Percentiles rank a stretch among this genome's conserved stretches.
Conservation (phyloP, 495 filamentous ascomycete genomes). For the Podospora conica region DNA sequence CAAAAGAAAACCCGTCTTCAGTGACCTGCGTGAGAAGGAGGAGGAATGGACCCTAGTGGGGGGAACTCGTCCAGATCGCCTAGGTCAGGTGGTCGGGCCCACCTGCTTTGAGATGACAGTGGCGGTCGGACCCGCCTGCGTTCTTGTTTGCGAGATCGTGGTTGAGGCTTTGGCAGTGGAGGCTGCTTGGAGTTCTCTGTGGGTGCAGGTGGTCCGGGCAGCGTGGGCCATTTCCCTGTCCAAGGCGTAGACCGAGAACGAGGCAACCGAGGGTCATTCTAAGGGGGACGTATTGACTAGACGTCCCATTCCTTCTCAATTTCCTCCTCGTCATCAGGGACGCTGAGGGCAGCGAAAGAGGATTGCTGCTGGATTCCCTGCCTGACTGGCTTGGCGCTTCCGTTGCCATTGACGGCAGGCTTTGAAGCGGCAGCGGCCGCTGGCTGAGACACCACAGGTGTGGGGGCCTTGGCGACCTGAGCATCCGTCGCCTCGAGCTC, state of each 20-base stretch:
- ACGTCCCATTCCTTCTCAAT: constrained; percentile 47
- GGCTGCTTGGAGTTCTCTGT: too few species aligned
- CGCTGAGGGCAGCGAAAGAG: constrained; percentile 44
- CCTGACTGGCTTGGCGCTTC: constrained; percentile 12
- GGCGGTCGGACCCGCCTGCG: too few species aligned
- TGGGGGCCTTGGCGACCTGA: constrained; percentile 4
- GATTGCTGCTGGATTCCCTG: constrained; percentile 36
- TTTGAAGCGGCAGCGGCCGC: constrained; percentile 22
- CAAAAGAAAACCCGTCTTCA: not conserved
- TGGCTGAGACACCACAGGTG: constrained; percentile 6
- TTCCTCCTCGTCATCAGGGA: constrained; percentile 35
- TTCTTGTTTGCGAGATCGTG: too few species aligned
- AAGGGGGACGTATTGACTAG: too few species aligned
- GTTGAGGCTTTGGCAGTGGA: too few species aligned
- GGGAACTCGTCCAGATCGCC: not conserved
- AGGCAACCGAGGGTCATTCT: not conserved
- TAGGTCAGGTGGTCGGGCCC: too few species aligned
- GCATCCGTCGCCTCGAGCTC: constrained; percentile 22
- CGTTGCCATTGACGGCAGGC: constrained; percentile 15
- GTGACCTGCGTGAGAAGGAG: too few species aligned
- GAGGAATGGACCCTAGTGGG: too few species aligned
- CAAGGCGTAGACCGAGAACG: not conserved
- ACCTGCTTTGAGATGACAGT: too few species aligned
- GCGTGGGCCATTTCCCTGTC: not conserved
- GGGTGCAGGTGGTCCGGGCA: not conserved